Conservation (phyloP, 2,329 filamentous ascomycete genomes). For the Exophiala mesophila region DNA sequence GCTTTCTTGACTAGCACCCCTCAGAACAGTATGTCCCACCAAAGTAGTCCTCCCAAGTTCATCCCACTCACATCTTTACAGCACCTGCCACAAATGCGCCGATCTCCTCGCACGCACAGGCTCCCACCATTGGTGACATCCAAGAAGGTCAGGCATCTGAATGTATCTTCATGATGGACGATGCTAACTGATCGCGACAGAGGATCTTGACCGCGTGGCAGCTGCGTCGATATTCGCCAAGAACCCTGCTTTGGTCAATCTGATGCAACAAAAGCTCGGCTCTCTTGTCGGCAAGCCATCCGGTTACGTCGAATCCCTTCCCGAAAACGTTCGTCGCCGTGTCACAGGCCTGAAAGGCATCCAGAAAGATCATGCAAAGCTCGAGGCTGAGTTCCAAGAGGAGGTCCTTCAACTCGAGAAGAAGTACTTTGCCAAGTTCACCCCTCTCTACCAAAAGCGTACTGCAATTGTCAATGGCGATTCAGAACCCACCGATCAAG, state of each 20-base stretch:
- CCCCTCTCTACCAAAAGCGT: slow-evolving; percentile 92
- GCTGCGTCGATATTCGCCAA: slow-evolving; percentile 92
- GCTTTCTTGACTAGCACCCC: slow-evolving; percentile 65
- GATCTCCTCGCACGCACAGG: slow-evolving; percentile 94
- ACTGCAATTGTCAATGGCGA: slow-evolving; percentile 85
- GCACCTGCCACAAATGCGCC: slow-evolving; percentile 82
- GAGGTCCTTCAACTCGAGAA: slow-evolving; percentile 98
- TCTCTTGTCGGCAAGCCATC: slow-evolving; percentile 91
- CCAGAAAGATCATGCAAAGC: slow-evolving; percentile 97
- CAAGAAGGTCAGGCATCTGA: slow-evolving; percentile 68
- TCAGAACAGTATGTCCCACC: slow-evolving; percentile 67
- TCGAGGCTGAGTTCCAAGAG: slow-evolving; percentile 97
- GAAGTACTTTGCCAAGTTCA: slow-evolving; percentile 99
- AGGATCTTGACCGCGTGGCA: slow-evolving; percentile 81
- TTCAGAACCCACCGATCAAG: slow-evolving; percentile 77
- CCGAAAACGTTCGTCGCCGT: slow-evolving; percentile 80
- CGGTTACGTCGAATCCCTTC: slow-evolving; percentile 95
- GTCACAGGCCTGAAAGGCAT: slow-evolving; percentile 95
- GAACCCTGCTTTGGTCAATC: slow-evolving; percentile 88
- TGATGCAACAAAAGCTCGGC: slow-evolving; percentile 96
- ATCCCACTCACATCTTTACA: slow-evolving; percentile 14
- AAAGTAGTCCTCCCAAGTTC: not conserved
- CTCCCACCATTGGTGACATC: slow-evolving; percentile 89
- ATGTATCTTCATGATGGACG: slow-evolving; percentile 9
- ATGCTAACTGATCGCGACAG: slow-evolving; percentile 45